Base-by-base conservation (phyloP, 2,329 filamentous ascomycete species). In the Fusarium haematococcum region DNA sequence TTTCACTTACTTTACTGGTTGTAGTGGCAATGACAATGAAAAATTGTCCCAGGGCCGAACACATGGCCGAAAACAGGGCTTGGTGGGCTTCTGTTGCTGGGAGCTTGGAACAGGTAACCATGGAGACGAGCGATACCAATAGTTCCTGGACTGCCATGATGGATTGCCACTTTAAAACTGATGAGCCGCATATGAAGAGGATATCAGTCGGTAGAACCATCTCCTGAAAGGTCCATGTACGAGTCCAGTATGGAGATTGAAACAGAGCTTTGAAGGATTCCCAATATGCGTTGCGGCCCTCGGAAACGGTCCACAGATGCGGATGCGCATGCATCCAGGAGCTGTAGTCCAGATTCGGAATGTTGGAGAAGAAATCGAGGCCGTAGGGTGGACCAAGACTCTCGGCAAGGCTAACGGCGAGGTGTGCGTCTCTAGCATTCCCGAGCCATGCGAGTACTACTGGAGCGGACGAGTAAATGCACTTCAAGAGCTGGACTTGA, bases 91-190 rank as follows among this genome's bases (percentile, higher is more conserved):
- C 11, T 54, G 18, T 32, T 32, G 2, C 0, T 6, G 27, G 48
- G 11, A 54, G 6, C 6, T 1, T 0, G 18, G 6, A 9, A 32
- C 2, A 0, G 10, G 1, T 3, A 10, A 2, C 0, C 18, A 20
- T 54, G 6, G 1, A 1, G 18, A 0, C 1, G 10, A 32, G 18
- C 10, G 10, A 1, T 0, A 5, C 0, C 6, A 2, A 8, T 5
- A 32, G 6, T 9, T 14, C 1, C 2, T 14, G 18, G 11, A 54
- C 48, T 5, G 48, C 48, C 6, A 32, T 14, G 11, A 20, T 3
- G 27, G 27, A 3, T 20, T 13, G 18, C 27, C 3, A 20, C 2
- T 3, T 13, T 30, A 16, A 2, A 20, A 59, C 35, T 10, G 56
- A 59, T 14, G 35, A 43, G 2, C 56, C 23, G 6, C 32, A 59